Evolutionary conservation across 495 filamentous ascomycete genomes (phyloP).

Genomic region (Niebla homalea): DNA sequence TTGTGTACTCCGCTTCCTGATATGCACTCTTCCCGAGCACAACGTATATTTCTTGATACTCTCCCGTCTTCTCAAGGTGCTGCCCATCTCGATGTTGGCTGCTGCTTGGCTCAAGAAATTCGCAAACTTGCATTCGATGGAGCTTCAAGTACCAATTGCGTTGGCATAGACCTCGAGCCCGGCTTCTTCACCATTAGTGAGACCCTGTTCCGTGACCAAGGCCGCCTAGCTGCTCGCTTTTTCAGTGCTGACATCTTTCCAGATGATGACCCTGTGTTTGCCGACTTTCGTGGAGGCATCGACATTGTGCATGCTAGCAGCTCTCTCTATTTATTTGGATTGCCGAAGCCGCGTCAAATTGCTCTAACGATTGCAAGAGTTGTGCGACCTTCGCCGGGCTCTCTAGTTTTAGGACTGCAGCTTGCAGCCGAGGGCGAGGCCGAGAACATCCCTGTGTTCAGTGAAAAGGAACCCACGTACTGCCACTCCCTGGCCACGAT

Average conservation of each 20-base stretch:
- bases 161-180: conserved; percentile 31
- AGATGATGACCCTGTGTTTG: not conserved
- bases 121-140: conserved; percentile 33
- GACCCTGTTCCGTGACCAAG: conserved; percentile 35
- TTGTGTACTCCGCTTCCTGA: not conserved
- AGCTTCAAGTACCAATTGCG: conserved; percentile 25
- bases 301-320: not conserved
- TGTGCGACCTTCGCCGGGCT: too few species aligned
- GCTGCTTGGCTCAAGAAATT: conserved; percentile 35
- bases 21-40: not conserved
- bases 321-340: not conserved
- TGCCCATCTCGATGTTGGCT: conserved; percentile 33
- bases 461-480: too few species aligned
- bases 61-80: not conserved
- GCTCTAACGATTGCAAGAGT: not conserved
- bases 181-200: conserved; percentile 38
- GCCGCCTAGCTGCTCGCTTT: conserved; percentile 16
- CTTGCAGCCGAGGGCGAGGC: too few species aligned
- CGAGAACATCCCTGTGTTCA: too few species aligned
- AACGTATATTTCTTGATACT: not conserved
- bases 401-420: too few species aligned
- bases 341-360: not conserved
- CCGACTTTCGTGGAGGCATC: not conserved
- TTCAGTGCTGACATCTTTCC: conserved; percentile 29
- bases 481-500: too few species aligned